These are phyloP conservation scores for Aspergillus felis DNA, from an alignment of 2,329 filamentous ascomycete genomes.

Conservation along the genomic window DNA sequence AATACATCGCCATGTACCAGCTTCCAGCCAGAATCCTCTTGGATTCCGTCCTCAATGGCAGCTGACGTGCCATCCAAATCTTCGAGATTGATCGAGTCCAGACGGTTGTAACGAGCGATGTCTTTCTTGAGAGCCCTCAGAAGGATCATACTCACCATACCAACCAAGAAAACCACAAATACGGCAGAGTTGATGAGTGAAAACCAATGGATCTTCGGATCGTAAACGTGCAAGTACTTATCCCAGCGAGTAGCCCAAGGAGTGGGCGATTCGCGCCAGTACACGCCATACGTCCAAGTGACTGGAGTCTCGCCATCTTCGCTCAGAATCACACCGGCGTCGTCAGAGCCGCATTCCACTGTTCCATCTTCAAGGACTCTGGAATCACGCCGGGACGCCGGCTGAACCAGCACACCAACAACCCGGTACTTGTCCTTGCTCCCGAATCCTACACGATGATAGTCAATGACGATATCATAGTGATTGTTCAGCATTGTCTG, in stretches of 20 bases:
- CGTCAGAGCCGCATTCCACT: slow-evolving; percentile 60
- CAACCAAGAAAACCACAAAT: slow-evolving; percentile 85
- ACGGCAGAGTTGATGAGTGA: slow-evolving; percentile 94
- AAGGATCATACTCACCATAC: slow-evolving; percentile 90
- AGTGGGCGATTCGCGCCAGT: slow-evolving; percentile 78
- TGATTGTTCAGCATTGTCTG: slow-evolving; percentile 79
- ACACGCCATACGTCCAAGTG: slow-evolving; percentile 86
- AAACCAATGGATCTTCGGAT: slow-evolving; percentile 99
- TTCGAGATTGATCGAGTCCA: slow-evolving; percentile 86
- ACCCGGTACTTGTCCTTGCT: slow-evolving; percentile 69
- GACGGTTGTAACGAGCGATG: slow-evolving; percentile 91
- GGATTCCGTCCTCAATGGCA: slow-evolving; percentile 79
- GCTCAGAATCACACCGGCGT: slow-evolving; percentile 59
- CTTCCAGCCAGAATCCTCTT: slow-evolving; percentile 98
- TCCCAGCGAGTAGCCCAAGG: slow-evolving; percentile 98
- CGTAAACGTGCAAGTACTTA: slow-evolving; percentile 95
- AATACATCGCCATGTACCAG: slow-evolving; percentile 97
- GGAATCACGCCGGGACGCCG: slow-evolving; percentile 64
- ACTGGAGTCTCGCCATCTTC: slow-evolving; percentile 64
- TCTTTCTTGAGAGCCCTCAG: slow-evolving; percentile 87
- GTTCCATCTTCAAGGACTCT: slow-evolving; percentile 48
- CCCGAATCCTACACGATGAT: slow-evolving; percentile 67
- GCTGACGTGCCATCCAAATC: slow-evolving; percentile 76
- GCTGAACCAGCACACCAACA: slow-evolving; percentile 86
- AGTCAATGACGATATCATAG: slow-evolving; percentile 90